Evolutionary conservation across 768 basidiomycete species (phyloP), one percentile per base, ranked within the genome.

Genomic region (Xerocomellus amylosporus): DNA sequence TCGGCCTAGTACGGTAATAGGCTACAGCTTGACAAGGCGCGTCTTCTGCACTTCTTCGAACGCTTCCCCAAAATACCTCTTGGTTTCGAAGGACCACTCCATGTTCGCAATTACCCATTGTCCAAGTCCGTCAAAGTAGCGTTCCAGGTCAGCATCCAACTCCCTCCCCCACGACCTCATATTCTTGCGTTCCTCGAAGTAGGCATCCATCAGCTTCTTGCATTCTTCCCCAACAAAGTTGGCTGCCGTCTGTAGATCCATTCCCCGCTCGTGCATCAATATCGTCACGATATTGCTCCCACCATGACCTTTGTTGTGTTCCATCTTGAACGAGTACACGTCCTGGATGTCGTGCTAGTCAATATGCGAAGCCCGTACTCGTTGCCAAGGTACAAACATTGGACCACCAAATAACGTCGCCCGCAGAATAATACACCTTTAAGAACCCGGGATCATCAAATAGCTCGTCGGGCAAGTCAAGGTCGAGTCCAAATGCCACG

Each of bases 251-350:
- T 88, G 86, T 45, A 87, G 72, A 50, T 75, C 74, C 46, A 85
- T 67, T 20, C 70, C 61, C 49, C 76, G 76, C 58, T 80, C 77
- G 54, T 79, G 68, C 82, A 87, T 86, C 54, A 86, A 76, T 36
- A 87, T 83, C 9, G 83, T 84, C 47, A 90, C 74, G 59, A 88
- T 76, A 65, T 88, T 89, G 64, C 86, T 87, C 53, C 82, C 82
- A 26, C 71, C 74, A 48, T 82, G 79, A 19, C 85, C 87, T 60
- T 80, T 80, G 47, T 80, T 77, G 60, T 86, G 83, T 61, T 90
- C 86, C 79, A 85, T 82, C 67, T 86, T 82, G 69, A 87, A 88
- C 8, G 84, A 87, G 62, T 86, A 87, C 15, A 87, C 69, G 56
- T 88, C 85, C 86, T 86, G 61, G 42, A 46, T 55, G 49, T 33